Evolutionary conservation across 192 early-diverging fungal genomes (phyloP).

Genomic region (Geranomyces variabilis): DNA sequence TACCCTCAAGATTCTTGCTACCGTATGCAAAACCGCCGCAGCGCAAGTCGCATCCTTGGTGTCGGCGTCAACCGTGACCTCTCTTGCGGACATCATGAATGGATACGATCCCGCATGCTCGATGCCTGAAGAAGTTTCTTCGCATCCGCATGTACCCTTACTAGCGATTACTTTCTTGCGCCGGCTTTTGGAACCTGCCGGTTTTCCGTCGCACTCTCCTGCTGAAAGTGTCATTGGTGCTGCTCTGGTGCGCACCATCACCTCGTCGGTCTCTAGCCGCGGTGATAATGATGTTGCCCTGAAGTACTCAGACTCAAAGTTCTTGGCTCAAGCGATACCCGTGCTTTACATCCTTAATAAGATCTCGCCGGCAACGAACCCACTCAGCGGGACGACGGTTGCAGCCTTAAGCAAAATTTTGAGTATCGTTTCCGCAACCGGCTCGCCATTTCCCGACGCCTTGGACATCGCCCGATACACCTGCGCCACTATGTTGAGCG

Average conservation of each 20-base stretch:
- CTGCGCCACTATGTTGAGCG: background rate
- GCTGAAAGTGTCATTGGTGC: background rate
- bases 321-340: background rate
- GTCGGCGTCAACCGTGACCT: background rate
- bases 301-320: background rate
- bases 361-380: background rate
- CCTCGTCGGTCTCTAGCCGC: background rate
- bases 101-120: background rate
- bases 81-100: background rate
- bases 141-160: background rate
- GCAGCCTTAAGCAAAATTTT: background rate
- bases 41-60: background rate
- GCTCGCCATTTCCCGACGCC: background rate
- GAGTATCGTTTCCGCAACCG: background rate
- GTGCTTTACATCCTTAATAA: background rate
- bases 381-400: background rate
- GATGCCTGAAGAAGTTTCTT: background rate
- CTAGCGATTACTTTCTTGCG: slow-evolving; percentile 2
- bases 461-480: background rate
- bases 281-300: background rate
- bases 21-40: background rate
- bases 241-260: background rate
- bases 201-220: background rate
- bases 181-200: background rate
- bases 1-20: background rate